A percentile compares a stretch with the other conserved stretches of the same genome.
Evolutionary conservation across 2,329 filamentous ascomycete species (phyloP).

Genomic region (Trichophyton mentagrophytes): DNA sequence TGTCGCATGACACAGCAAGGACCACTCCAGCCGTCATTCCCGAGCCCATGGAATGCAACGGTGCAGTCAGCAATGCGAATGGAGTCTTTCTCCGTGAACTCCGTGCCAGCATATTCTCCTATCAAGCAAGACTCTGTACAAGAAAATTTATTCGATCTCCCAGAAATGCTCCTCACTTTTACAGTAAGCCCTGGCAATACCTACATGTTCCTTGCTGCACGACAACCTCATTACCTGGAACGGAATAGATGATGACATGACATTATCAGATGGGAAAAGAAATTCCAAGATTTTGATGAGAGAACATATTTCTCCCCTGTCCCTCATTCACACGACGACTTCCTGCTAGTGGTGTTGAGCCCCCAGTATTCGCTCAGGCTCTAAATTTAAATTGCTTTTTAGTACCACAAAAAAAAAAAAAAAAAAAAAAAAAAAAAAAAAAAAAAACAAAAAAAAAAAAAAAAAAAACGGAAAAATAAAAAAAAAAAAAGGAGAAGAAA

Average conservation of each 20-base stretch:
- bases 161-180: background rate
- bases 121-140: background rate
- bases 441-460: too few relatives aligned
- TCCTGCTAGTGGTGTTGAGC: background rate
- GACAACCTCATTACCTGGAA: background rate
- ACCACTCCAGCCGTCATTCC: background rate
- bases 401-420: too few relatives aligned
- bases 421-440: too few relatives aligned
- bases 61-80: background rate
- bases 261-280: background rate
- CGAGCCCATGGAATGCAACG: background rate
- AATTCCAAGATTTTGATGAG: background rate
- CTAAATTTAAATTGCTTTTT: background rate
- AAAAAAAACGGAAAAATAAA: too few relatives aligned
- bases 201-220: background rate
- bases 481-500: too few relatives aligned
- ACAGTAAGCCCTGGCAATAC: background rate
- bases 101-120: background rate
- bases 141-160: background rate
- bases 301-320: background rate
- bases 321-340: background rate
- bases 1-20: background rate
- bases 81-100: background rate
- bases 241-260: background rate
- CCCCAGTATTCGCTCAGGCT: background rate